Evolutionary conservation across 306 rosid genomes (phyloP), one percentile per base, ranked within the genome.

Genomic region (Prunus kanzakura): DNA sequence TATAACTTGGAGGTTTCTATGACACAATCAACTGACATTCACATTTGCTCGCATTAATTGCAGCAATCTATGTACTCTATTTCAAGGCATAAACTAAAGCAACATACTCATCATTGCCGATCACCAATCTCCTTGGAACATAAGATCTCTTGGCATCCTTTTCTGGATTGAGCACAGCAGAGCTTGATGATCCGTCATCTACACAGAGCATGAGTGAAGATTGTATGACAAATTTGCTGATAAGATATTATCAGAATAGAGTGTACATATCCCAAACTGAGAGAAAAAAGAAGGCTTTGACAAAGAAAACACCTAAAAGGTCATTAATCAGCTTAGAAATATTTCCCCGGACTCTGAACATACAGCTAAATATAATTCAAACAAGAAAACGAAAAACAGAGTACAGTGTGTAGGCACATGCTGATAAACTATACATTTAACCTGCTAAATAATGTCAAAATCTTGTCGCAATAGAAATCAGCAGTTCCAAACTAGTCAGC

Each of bases 91-190:
- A 79, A 38, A 70, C 71, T 35, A 81, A 50, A 81, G 80, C 72
- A 78, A 81, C 97, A 65, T 95, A 95, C 99, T 92, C 98, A 68
- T 95, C 89, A 82, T 90, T 89, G 76, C 98, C 99, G 74, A 95
- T 95, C 82, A 95, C 91, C 77, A 95, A 78, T 87, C 99, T 92
- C 84, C 87, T 84, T 54, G 98, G 96, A 80, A 88, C 80, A 76
- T 87, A 90, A 77, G 89, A 76, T 79, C 76, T 91, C 89, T 88
- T 92, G 71, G 81, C 84, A 73, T 64, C 89, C 83, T 81, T 83
- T 60, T 84, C 90, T 50, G 92, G 78, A 79, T 32, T 60, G 78
- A 49, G 25, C 65, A 90, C 69, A 57, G 86, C 75, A 68, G 90
- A 86, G 72, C 85, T 73, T 64, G 76, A 65, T 72, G 92, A 82